Evolutionary conservation across 768 basidiomycete species (phyloP), one percentile per base, ranked within the genome.

Genomic region (Hemileccinum rubropunctum): DNA sequence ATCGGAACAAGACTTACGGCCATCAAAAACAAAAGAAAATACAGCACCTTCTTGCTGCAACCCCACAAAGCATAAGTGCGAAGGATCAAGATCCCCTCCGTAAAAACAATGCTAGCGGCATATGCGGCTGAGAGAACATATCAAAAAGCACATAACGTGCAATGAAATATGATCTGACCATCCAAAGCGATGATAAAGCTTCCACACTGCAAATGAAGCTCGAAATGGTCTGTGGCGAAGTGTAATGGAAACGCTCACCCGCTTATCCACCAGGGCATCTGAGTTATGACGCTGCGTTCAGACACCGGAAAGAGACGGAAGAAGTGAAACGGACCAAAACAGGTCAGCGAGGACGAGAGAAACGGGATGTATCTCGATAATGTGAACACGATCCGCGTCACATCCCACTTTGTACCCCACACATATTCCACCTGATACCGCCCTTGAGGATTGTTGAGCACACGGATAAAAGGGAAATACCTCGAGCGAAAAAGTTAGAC

Each of bases 281-380:
- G 36, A 14, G 11, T 14, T n/a, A 36, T 17, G 14, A 7, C 3
- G 15, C 23, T 4, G 11, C 8, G 9, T n/a, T 61, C 27, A 55
- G 42, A 33, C 6, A n/a, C 14, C 28, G 1, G 8, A 27, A 8
- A 38, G 1, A 27, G 6, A 33, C 23, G 11, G 49, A 42, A 13
- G 49, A 35, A 6, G 12, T 2, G 35, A 43, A 18, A 52, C 54
- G 2, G 8, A 60, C 64, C 43, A 42, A 58, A 64, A 27, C 58
- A 57, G 11, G 56, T 50, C n/a, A 60, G 32, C 0, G 50, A 47
- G 14, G 55, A 48, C 11, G 58, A 34, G 43, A 65, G 3, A 28
- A 65, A 59, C 23, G 65, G 45, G 32, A 67, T 45, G 47, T 67
- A 67, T 54, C 63, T 64, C 39, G 65, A 47, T 9, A 65, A 6